A percentile compares a stretch with the other conserved stretches of the same genome.
Evolutionary conservation across 305 asterid species (phyloP).

Genomic region (Rubia balearica): DNA sequence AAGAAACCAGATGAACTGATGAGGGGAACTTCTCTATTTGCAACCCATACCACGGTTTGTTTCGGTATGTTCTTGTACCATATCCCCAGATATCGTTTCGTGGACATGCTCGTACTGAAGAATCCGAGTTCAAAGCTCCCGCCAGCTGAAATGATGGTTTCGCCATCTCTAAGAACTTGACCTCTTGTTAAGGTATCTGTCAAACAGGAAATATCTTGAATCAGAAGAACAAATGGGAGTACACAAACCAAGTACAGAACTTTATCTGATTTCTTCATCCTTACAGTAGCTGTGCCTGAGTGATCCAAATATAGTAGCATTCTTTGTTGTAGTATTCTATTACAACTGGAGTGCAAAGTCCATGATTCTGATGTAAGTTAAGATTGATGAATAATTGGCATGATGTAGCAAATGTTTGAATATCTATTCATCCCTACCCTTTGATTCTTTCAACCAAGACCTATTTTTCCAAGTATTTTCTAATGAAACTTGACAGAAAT

Average conservation of each 20-base stretch:
- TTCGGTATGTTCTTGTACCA: slow-evolving; percentile 22
- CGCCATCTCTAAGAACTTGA: slow-evolving; percentile 22
- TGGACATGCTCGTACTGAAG: slow-evolving; percentile 15
- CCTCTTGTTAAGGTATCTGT: slow-evolving; percentile 16
- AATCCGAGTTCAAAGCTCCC: slow-evolving; percentile 27
- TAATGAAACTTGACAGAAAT: not conserved
- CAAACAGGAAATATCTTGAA: not conserved
- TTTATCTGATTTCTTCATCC: not conserved
- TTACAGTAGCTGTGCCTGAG: not conserved
- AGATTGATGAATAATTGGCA: not conserved
- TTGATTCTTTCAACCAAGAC: not conserved
- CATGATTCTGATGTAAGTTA: not conserved
- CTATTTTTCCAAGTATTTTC: not conserved
- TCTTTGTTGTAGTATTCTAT: no score
- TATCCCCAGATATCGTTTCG: slow-evolving; percentile 20
- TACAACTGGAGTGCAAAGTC: not conserved
- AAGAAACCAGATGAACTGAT: slow-evolving; percentile 6
- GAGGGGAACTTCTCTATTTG: slow-evolving; percentile 22
- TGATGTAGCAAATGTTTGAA: not conserved
- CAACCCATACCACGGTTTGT: slow-evolving; percentile 26
- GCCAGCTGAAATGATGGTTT: slow-evolving; percentile 22
- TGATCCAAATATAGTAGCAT: not conserved
- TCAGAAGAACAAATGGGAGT: not conserved
- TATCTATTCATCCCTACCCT: not conserved
- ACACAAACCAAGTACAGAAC: not conserved